phyloP scores from a whole-genome alignment of 2,329 filamentous ascomycete species.

The Decorospora gaudefroyi region DNA sequence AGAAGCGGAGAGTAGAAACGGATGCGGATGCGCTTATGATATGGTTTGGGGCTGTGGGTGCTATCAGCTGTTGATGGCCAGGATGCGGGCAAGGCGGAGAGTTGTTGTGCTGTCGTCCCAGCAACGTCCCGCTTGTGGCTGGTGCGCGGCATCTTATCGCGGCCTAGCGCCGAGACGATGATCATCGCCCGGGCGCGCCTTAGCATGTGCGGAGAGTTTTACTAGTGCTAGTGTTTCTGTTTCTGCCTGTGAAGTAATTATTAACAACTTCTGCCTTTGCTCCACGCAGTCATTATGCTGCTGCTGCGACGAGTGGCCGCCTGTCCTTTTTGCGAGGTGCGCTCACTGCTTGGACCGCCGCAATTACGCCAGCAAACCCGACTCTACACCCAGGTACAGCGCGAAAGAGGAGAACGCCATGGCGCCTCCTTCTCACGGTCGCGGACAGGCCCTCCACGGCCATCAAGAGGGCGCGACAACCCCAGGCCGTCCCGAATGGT shows the following conservation, averaged over 20 bases:
- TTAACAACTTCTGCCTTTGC: too few species aligned
- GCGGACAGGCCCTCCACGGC: neutral
- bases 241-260: too few species aligned
- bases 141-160: neutral
- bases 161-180: conserved; percentile 4
- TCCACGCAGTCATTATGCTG: too few species aligned
- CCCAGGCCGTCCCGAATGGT: conserved; percentile 54
- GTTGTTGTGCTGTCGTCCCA: conserved; percentile 21
- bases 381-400: conserved; percentile 42
- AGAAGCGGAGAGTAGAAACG: conserved; percentile 33
- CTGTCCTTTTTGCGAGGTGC: conserved; percentile 53
- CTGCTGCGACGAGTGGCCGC: conserved; percentile 38
- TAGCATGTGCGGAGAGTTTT: neutral
- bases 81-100: conserved; percentile 24
- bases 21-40: conserved; percentile 30
- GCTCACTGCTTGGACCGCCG: conserved; percentile 27
- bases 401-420: conserved; percentile 13
- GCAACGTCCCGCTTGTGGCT: conserved; percentile 23
- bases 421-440: neutral
- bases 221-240: too few species aligned
- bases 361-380: conserved; percentile 35
- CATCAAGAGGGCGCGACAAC: conserved; percentile 11
- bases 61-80: conserved; percentile 32
- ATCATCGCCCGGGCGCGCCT: conserved; percentile 14
- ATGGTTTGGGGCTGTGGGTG: conserved; percentile 25